A percentile compares a stretch with the other conserved stretches of the same genome.
These are phyloP conservation scores for Microdochium trichocladiopsis DNA, from an alignment of 2,329 filamentous ascomycete genomes.

Conservation along the genomic window DNA sequence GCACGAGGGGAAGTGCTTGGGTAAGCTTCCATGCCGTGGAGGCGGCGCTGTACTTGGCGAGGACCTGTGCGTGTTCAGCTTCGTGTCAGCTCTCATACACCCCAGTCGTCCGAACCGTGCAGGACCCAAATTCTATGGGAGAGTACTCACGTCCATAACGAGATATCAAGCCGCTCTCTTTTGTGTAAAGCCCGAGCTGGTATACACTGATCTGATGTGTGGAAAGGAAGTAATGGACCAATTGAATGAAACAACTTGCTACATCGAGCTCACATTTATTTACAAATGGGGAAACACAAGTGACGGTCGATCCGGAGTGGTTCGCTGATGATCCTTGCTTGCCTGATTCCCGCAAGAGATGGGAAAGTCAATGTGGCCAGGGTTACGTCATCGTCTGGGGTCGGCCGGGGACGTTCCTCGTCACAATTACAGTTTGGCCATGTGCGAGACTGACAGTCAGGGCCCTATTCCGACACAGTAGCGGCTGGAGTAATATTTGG, in stretches of 20 bases:
- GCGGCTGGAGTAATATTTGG: background rate
- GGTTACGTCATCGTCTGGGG: background rate
- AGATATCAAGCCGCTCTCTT: no score
- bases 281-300: no score
- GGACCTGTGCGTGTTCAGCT: background rate
- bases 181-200: no score
- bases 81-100: background rate
- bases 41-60: slow-evolving; percentile 33
- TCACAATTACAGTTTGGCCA: background rate
- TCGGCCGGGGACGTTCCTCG: background rate
- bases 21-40: slow-evolving; percentile 13
- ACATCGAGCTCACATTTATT: no score
- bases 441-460: background rate
- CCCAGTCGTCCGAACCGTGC: no score
- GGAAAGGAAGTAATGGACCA: no score
- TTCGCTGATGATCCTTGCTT: background rate
- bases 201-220: no score
- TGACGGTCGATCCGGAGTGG: background rate
- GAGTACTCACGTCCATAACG: no score
- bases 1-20: slow-evolving; percentile 12
- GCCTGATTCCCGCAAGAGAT: background rate
- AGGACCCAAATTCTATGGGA: no score
- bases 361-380: background rate
- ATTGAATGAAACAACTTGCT: no score
- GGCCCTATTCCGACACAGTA: background rate